Evolutionary conservation across 169 alveolate species (phyloP).

Genomic region (Plasmodium fragile): DNA sequence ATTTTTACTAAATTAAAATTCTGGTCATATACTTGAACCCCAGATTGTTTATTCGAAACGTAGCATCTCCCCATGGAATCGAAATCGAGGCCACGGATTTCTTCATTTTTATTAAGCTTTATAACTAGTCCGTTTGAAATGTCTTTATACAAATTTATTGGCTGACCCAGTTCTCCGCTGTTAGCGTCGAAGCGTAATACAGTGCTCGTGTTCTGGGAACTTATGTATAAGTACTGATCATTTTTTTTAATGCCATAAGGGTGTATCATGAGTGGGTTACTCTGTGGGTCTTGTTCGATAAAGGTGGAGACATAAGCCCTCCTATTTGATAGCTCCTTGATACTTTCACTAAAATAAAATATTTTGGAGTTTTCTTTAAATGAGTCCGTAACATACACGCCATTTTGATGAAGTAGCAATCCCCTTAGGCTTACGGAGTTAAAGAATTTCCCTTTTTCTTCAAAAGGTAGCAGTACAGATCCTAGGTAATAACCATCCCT

Average conservation of each 20-base stretch:
- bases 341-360: slow-evolving; percentile 36
- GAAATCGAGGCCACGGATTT: slow-evolving; percentile 75
- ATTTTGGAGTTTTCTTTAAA: slow-evolving; percentile 64
- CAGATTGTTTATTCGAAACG: slow-evolving; percentile 71
- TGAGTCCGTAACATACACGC: slow-evolving; percentile 65
- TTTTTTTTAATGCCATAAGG: slow-evolving; percentile 68
- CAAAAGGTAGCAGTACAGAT: slow-evolving; percentile 71
- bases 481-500: slow-evolving; percentile 77
- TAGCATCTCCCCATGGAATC: slow-evolving; percentile 50
- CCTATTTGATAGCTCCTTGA: slow-evolving; percentile 51
- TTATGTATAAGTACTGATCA: slow-evolving; percentile 63
- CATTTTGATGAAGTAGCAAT: slow-evolving; percentile 30
- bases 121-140: slow-evolving; percentile 47
- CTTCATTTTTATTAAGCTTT: slow-evolving; percentile 60
- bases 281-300: slow-evolving; percentile 25
- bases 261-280: slow-evolving; percentile 72
- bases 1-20: slow-evolving; percentile 57
- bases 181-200: slow-evolving; percentile 40
- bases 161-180: slow-evolving; percentile 23
- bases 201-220: slow-evolving; percentile 74
- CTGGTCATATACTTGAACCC: slow-evolving; percentile 72
- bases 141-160: slow-evolving; percentile 8
- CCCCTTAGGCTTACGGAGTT: slow-evolving; percentile 69
- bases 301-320: slow-evolving; percentile 51
- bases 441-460: slow-evolving; percentile 69